A percentile compares a stretch with the other conserved stretches of the same genome.
These are phyloP conservation scores for Paraphoma sp. DNA, from an alignment of 2,329 filamentous ascomycete species.

Conservation along the genomic window DNA sequence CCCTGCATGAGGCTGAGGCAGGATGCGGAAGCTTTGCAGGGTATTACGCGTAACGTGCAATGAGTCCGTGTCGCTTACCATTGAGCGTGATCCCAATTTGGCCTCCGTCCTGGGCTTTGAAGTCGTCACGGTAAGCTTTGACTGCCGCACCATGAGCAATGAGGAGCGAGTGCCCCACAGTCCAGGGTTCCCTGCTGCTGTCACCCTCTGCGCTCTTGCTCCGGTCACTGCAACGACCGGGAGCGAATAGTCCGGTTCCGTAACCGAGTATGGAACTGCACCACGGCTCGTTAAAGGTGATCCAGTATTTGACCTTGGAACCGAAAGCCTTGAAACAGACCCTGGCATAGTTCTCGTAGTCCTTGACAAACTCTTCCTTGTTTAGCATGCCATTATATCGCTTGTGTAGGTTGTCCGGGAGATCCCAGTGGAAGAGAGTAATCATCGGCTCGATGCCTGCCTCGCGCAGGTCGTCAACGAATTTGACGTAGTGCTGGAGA, in stretches of 20 bases:
- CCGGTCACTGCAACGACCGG: conserved; percentile 80
- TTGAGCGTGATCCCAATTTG: conserved; percentile 90
- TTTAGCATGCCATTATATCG: conserved; percentile 83
- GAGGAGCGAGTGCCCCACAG: conserved; percentile 79
- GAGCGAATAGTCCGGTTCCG: conserved; percentile 77
- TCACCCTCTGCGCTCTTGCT: conserved; percentile 74
- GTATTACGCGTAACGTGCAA: conserved; percentile 17
- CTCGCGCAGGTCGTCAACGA: conserved; percentile 78
- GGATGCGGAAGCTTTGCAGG: conserved; percentile 17
- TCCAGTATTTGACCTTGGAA: conserved; percentile 83
- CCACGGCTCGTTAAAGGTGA: conserved; percentile 91
- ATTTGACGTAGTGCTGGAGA: conserved; percentile 77
- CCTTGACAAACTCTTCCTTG: conserved; percentile 80
- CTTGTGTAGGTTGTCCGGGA: conserved; percentile 78
- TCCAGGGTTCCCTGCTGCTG: conserved; percentile 79
- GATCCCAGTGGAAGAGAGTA: conserved; percentile 88
- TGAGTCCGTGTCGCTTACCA: conserved; percentile 55
- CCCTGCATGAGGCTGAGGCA: conserved; percentile 16
- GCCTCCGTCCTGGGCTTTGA: conserved; percentile 74
- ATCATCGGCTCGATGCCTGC: conserved; percentile 81
- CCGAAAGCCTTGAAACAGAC: conserved; percentile 76
- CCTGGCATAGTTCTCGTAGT: conserved; percentile 80
- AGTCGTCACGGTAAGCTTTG: conserved; percentile 82
- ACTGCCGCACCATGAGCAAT: conserved; percentile 82
- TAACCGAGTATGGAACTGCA: conserved; percentile 84